Evolutionary conservation across 2,329 filamentous ascomycete genomes (phyloP), one percentile per base, ranked within the genome.

Genomic region (Taxawa tesnikishii): DNA sequence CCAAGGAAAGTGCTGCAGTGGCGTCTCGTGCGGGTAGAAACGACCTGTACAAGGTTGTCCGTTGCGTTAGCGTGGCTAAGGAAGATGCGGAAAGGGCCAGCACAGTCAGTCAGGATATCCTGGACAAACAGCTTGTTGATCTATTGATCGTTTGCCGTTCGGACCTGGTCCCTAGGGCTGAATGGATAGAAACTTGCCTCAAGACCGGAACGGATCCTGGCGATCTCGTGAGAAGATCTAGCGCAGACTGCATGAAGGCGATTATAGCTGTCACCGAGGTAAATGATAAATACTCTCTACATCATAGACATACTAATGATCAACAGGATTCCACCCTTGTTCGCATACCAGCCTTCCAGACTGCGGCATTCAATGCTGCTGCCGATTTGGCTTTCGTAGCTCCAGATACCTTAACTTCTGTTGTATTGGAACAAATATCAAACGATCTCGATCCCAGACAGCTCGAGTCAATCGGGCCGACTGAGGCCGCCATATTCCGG

Each of bases 301-400:
- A 8, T 8, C 8, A n/a, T 23, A 23, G 8, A 8, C 8, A 8
- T 8, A 23, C 19, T 23, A n/a, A 23, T n/a, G 8, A 8, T n/a
- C 19, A 23, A 23, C 19, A 23, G 33, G 42, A 51, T 27, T 36
- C 34, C 7, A 40, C 14, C 36, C 43, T 27, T 44, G 43, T 43
- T 44, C 39, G 31, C n/a, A 68, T 74, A 51, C 75, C 79, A 54
- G 48, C 61, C 26, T 54, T 59, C 40, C 51, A 54, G 43, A 38
- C 63, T 25, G 88, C 88, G 32, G 82, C 88, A 3, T 92, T 78
- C 54, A 77, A 76, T 44, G 84, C 88, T 6, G 83, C 83, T 8
- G 85, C 87, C 23, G 90, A 96, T 48, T 66, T 98, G 37, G 87
- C 83, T 3, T 98, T 98, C 49, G 84, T 98, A 15, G 82, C 88